A percentile compares a stretch with the other conserved stretches of the same genome.
Conservation (phyloP, 1,284 basidiomycete species). For the Coniferiporia weirii region DNA sequence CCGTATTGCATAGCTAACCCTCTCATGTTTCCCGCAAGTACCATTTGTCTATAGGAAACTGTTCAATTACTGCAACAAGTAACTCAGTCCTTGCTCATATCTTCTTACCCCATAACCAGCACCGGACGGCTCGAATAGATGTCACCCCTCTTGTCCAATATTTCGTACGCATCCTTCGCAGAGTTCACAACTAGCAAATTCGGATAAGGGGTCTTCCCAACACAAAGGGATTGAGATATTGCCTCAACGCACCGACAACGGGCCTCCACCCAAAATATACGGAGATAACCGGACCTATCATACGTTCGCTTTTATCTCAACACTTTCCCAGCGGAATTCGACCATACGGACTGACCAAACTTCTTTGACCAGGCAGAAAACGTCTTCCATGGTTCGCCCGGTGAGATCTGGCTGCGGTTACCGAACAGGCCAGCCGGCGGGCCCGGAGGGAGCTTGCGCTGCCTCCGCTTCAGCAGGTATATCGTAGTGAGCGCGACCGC, state of each 20-base stretch:
- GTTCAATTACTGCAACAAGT: background rate
- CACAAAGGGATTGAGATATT: background rate
- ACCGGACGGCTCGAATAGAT: slow-evolving; percentile 36
- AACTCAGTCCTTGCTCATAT: background rate
- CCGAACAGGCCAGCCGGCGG: background rate
- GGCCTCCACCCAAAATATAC: slow-evolving; percentile 2
- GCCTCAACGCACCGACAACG: background rate
- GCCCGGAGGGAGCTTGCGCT: background rate
- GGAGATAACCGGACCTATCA: background rate
- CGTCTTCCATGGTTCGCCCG: background rate
- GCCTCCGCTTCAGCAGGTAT: background rate
- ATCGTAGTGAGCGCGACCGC: background rate
- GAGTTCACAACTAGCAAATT: slow-evolving; percentile 27
- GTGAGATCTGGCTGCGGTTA: background rate
- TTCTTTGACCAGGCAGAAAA: slow-evolving; percentile 3
- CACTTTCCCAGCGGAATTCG: background rate
- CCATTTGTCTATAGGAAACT: slow-evolving; percentile 9
- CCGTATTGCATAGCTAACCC: slow-evolving; percentile 17
- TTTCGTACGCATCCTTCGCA: slow-evolving; percentile 28
- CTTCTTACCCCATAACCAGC: slow-evolving; percentile 29
- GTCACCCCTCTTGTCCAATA: slow-evolving; percentile 32
- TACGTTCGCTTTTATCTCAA: background rate
- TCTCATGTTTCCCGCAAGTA: slow-evolving; percentile 21
- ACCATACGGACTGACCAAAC: background rate
- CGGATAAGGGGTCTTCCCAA: background rate